Percentiles rank a stretch among this genome's conserved stretches.
Evolutionary conservation across 768 basidiomycete species (phyloP).

Genomic region (Mycena latifolia): DNA sequence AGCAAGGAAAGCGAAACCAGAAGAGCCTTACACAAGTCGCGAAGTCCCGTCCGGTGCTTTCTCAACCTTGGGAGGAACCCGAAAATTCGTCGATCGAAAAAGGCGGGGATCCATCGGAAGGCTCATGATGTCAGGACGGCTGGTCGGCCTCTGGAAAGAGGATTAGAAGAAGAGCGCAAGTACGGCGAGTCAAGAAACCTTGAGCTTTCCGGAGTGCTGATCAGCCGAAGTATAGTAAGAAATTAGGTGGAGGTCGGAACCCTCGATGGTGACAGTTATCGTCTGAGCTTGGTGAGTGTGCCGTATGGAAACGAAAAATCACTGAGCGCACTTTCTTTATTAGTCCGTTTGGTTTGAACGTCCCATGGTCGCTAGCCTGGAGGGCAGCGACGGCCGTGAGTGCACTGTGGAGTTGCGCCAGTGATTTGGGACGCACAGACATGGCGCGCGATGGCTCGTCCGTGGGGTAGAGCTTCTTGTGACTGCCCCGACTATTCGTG

Average conservation of each 20-base stretch:
- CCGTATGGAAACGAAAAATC: slow-evolving; percentile 14
- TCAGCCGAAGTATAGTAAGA: slow-evolving; percentile 89
- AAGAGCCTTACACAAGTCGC: slow-evolving; percentile 68
- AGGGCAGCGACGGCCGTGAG: slow-evolving; percentile 46
- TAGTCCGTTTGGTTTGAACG: slow-evolving; percentile 78
- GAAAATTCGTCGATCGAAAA: slow-evolving; percentile 84
- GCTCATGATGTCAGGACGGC: slow-evolving; percentile 76
- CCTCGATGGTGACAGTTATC: slow-evolving; percentile 86
- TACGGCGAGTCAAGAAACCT: slow-evolving; percentile 46
- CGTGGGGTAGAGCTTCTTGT: slow-evolving; percentile 63
- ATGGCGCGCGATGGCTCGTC: slow-evolving; percentile 60
- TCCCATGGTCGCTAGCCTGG: slow-evolving; percentile 60
- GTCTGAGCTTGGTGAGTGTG: slow-evolving; percentile 61
- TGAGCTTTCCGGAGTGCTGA: slow-evolving; percentile 75
- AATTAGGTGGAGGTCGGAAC: slow-evolving; percentile 84
- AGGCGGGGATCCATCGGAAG: slow-evolving; percentile 82
- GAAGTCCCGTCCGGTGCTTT: slow-evolving; percentile 77
- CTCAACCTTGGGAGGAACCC: slow-evolving; percentile 86
- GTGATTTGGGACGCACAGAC: slow-evolving; percentile 52
- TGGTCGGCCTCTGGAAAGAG: slow-evolving; percentile 68
- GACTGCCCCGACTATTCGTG: slow-evolving; percentile 65
- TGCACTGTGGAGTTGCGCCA: slow-evolving; percentile 46
- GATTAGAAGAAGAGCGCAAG: slow-evolving; percentile 21
- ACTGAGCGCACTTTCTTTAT: slow-evolving; percentile 76
- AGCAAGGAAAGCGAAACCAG: neutral